These are phyloP conservation scores for Microsporum canis DNA, from an alignment of 2,329 filamentous ascomycete species.

Conservation along the genomic window DNA sequence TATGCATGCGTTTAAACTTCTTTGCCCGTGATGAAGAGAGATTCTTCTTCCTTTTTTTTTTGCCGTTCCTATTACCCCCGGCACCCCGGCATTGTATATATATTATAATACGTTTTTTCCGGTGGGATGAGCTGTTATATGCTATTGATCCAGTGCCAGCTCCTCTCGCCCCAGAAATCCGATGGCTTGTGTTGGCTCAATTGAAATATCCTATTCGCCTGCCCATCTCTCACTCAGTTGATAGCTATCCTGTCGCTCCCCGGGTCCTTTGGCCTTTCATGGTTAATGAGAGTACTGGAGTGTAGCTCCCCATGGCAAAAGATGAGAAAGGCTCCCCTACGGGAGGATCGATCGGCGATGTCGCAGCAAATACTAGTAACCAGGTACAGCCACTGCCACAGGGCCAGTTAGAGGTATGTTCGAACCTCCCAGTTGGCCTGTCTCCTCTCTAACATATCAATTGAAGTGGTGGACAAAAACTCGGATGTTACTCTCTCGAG, in stretches of 20 bases:
- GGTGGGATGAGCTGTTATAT: background rate
- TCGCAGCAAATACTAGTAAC: background rate
- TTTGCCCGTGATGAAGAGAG: background rate
- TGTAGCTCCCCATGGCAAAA: background rate
- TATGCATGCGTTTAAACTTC: background rate
- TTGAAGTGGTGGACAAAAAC: conserved; percentile 1
- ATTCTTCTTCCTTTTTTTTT: background rate
- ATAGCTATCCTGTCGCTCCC: background rate
- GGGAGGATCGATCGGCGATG: background rate
- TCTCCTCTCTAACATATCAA: background rate
- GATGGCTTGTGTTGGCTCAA: background rate
- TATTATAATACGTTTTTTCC: background rate
- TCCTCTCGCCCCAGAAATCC: background rate
- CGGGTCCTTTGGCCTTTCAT: background rate
- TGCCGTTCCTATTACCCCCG: background rate
- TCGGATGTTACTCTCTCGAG: background rate
- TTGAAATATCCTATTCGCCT: background rate
- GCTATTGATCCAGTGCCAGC: background rate
- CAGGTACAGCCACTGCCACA: background rate
- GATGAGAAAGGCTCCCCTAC: background rate
- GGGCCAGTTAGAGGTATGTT: background rate
- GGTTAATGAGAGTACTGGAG: background rate
- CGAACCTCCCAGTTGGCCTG: background rate
- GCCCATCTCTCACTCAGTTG: background rate
- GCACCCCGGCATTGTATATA: background rate